phyloP scores from a whole-genome alignment of 495 filamentous ascomycete species.

The Daldinia concentrica region DNA sequence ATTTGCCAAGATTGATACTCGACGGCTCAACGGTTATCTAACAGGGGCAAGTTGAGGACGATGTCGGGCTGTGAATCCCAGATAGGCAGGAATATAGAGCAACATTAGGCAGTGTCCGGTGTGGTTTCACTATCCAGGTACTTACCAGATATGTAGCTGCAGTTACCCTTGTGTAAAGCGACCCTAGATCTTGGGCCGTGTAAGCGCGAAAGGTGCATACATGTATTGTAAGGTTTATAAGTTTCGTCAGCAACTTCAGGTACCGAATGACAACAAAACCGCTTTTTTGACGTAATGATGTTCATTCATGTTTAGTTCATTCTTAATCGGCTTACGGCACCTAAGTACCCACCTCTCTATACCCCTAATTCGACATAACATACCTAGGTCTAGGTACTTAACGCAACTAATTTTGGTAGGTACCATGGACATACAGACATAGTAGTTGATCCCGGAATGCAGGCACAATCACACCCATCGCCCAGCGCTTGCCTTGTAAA shows the following conservation, averaged over 20 bases:
- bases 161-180: slow-evolving; percentile 9
- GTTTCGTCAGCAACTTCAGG: neutral
- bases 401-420: neutral
- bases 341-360: neutral
- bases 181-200: slow-evolving; percentile 13
- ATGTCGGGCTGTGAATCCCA: slow-evolving; percentile 19
- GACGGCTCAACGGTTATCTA: slow-evolving; percentile 4
- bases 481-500: neutral
- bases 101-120: neutral
- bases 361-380: neutral
- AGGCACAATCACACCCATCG: neutral
- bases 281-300: slow-evolving; percentile 23
- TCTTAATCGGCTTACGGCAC: neutral
- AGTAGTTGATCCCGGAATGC: neutral
- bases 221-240: neutral
- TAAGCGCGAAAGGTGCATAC: slow-evolving; percentile 2
- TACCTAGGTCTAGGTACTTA: neutral
- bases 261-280: too few relatives aligned
- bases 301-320: neutral
- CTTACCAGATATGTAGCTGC: slow-evolving; percentile 7
- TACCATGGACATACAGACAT: neutral
- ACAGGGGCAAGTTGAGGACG: neutral
- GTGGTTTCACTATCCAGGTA: slow-evolving; percentile 20
- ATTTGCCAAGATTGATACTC: slow-evolving; percentile 6
- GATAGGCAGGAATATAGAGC: slow-evolving; percentile 31